Conservation (phyloP, 345 rosid genomes). For the Lepidium sativum region DNA sequence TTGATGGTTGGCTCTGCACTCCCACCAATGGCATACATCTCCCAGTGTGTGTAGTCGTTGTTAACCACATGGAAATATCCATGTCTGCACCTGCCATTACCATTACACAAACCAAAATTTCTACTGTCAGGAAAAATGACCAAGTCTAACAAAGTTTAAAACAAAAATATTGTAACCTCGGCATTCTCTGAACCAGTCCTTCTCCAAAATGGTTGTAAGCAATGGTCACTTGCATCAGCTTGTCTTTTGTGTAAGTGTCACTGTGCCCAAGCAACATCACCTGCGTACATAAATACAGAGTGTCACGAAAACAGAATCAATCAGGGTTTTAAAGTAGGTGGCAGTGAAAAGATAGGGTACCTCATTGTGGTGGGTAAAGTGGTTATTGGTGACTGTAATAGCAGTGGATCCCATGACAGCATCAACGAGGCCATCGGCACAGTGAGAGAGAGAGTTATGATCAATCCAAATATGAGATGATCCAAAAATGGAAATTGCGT, state of each 20-base stretch:
- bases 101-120: background rate
- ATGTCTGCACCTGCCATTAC: conserved; percentile 68
- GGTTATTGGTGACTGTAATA: conserved; percentile 81
- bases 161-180: conserved; percentile 38
- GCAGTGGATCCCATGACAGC: conserved; percentile 97
- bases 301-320: background rate
- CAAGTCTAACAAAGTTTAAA: background rate
- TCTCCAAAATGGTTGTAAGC: conserved; percentile 94
- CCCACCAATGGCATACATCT: conserved; percentile 97
- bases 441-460: conserved; percentile 85
- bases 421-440: conserved; percentile 95
- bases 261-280: conserved; percentile 91
- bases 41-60: conserved; percentile 98
- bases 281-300: conserved; percentile 23
- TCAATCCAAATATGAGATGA: no score
- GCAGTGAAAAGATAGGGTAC: conserved; percentile 18
- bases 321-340: background rate
- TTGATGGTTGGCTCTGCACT: conserved; percentile 88
- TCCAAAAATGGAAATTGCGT: no score
- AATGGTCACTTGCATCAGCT: conserved; percentile 87
- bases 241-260: conserved; percentile 77
- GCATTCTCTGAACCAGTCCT: conserved; percentile 96
- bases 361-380: conserved; percentile 91
- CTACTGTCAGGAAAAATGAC: background rate
- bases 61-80: conserved; percentile 96